A percentile compares a stretch with the other conserved stretches of the same genome.
These are phyloP conservation scores for Aspergillus amoenus DNA, from an alignment of 2,329 filamentous ascomycete genomes.

Conservation along the genomic window DNA sequence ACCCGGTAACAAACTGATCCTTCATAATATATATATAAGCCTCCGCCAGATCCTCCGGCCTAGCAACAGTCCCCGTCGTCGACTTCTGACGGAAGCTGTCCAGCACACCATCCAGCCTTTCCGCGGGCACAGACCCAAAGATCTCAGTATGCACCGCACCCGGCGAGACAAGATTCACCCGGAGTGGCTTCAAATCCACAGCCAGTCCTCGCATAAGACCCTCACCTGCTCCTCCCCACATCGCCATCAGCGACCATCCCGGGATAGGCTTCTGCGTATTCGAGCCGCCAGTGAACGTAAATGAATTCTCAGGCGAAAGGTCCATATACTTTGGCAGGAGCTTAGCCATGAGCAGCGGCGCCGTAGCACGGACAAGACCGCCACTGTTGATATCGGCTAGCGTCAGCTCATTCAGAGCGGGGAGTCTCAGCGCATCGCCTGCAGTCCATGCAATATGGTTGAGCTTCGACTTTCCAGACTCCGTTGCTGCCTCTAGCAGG, in stretches of 20 bases:
- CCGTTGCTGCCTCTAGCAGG: not conserved
- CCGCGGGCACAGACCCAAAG: constrained; percentile 16
- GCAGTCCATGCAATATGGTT: constrained; percentile 56
- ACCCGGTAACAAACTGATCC: constrained; percentile 41
- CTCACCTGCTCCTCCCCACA: constrained; percentile 22
- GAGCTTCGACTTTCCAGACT: constrained; percentile 21
- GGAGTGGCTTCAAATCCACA: constrained; percentile 43
- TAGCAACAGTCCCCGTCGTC: constrained; percentile 27
- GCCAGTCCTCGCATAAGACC: constrained; percentile 40
- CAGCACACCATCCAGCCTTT: constrained; percentile 25
- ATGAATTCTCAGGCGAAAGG: not conserved
- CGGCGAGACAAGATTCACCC: constrained; percentile 44
- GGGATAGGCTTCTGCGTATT: not conserved
- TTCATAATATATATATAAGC: constrained; percentile 48
- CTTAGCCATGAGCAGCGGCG: constrained; percentile 41
- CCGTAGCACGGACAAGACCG: constrained; percentile 28
- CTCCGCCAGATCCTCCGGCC: constrained; percentile 42
- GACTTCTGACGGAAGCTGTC: constrained; percentile 18
- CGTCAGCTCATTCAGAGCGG: not conserved
- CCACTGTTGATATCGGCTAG: not conserved
- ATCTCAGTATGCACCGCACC: constrained; percentile 45
- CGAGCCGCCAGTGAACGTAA: not conserved
- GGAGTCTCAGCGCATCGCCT: constrained; percentile 35
- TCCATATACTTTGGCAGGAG: constrained; percentile 13
- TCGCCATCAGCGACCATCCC: not conserved